Conservation (phyloP, 208 protist species). For the Acanthamoeba healyi region DNA sequence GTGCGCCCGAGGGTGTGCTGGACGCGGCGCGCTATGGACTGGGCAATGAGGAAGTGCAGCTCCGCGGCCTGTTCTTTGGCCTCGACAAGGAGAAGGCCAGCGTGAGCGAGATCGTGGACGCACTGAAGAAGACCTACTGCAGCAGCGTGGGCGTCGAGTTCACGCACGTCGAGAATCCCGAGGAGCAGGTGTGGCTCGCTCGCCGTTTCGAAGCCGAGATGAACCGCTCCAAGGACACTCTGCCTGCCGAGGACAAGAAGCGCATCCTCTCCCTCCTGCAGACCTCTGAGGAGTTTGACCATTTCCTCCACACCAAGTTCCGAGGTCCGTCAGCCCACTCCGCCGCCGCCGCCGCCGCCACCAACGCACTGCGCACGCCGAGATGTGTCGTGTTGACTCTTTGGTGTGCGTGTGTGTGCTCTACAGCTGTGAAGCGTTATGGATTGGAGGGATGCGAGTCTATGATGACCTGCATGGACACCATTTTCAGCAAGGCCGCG, state of each 20-base stretch:
- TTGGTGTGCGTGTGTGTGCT: neutral
- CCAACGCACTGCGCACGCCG: slow-evolving; percentile 29
- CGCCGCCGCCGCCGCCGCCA: neutral
- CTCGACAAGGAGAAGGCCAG: neutral
- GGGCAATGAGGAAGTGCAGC: neutral
- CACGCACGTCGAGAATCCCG: slow-evolving; percentile 45
- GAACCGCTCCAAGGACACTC: neutral
- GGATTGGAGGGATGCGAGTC: slow-evolving; percentile 85
- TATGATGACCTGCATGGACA: slow-evolving; percentile 81
- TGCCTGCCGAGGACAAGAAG: neutral
- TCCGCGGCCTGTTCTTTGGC: neutral
- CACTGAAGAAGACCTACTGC: slow-evolving; percentile 42
- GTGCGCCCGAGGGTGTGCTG: neutral
- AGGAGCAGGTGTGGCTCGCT: slow-evolving; percentile 81
- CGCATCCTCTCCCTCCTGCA: slow-evolving; percentile 73
- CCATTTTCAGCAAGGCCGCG: slow-evolving; percentile 77
- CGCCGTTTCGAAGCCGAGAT: slow-evolving; percentile 73
- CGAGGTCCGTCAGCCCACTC: neutral
- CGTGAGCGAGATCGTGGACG: neutral
- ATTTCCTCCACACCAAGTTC: slow-evolving; percentile 87
- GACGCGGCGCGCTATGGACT: neutral
- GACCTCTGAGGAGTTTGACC: slow-evolving; percentile 83
- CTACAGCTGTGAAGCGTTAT: slow-evolving; percentile 78
- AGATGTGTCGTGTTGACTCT: neutral
- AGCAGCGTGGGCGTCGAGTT: slow-evolving; percentile 48